phyloP scores from a whole-genome alignment of 2,329 filamentous ascomycete genomes.

The Neonectria sp. region DNA sequence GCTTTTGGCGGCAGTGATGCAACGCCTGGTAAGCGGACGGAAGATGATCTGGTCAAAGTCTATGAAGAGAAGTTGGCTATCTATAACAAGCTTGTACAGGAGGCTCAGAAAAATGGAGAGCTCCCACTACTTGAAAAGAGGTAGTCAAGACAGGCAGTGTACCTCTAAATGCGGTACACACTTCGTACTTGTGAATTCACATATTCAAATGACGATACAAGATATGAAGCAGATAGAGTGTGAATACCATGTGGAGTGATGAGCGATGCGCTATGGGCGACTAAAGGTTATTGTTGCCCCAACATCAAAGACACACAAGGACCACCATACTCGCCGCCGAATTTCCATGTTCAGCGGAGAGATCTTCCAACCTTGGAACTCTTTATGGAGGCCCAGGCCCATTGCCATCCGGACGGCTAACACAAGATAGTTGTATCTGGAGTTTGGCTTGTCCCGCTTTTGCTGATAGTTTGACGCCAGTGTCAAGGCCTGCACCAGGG shows the following conservation, averaged over 20 bases:
- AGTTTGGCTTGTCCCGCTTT: conserved; percentile 66
- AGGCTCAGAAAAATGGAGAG: conserved; percentile 51
- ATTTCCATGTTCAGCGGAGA: conserved; percentile 54
- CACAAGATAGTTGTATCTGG: conserved; percentile 67
- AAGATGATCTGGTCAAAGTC: conserved; percentile 43
- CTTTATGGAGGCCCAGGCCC: conserved; percentile 65
- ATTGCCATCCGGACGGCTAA: conserved; percentile 66
- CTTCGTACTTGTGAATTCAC: background rate
- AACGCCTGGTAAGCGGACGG: conserved; percentile 41
- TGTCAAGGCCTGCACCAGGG: conserved; percentile 61
- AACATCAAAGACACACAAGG: conserved; percentile 60
- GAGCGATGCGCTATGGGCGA: background rate
- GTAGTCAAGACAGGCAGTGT: background rate
- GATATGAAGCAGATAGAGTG: background rate
- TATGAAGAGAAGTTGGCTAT: conserved; percentile 53
- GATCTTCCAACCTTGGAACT: conserved; percentile 53
- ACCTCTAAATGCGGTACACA: background rate
- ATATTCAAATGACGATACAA: background rate
- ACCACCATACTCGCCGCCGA: conserved; percentile 56
- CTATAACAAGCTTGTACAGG: conserved; percentile 51
- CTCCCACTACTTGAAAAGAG: conserved; percentile 29
- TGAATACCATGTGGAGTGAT: background rate
- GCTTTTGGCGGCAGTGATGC: conserved; percentile 53
- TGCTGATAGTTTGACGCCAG: conserved; percentile 65
- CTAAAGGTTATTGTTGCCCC: conserved; percentile 62